Evolutionary conservation across 495 filamentous ascomycete species (phyloP).

Genomic region (Aspergillus egyptiacus): DNA sequence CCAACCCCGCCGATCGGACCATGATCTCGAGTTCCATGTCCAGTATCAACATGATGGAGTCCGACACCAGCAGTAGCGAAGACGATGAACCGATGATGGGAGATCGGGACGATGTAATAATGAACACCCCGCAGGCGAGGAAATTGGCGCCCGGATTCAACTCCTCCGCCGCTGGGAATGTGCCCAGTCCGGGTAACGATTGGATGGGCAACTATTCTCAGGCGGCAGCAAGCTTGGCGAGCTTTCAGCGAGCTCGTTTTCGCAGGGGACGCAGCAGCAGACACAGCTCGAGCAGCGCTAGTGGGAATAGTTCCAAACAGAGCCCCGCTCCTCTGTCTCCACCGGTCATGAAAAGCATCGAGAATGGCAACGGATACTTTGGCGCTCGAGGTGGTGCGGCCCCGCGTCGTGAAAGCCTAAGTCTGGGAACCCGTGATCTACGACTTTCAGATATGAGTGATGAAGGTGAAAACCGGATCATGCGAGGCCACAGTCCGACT

Average conservation of each 20-base stretch:
- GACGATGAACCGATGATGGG: constrained; percentile 74
- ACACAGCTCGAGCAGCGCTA: constrained; percentile 66
- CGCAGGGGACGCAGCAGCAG: constrained; percentile 52
- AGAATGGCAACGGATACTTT: constrained; percentile 46
- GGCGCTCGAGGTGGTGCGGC: constrained; percentile 43
- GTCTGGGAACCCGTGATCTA: constrained; percentile 77
- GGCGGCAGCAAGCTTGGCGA: constrained; percentile 63
- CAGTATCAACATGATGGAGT: constrained; percentile 72
- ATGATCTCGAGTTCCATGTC: constrained; percentile 79
- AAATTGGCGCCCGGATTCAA: constrained; percentile 37
- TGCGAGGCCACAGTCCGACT: constrained; percentile 40
- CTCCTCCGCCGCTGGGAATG: constrained; percentile 39
- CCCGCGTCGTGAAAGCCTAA: constrained; percentile 74
- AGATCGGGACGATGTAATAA: constrained; percentile 75
- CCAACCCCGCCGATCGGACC: constrained; percentile 55
- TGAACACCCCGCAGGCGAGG: constrained; percentile 48
- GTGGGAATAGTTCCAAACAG: constrained; percentile 61
- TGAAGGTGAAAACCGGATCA: constrained; percentile 53
- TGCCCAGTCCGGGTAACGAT: constrained; percentile 47
- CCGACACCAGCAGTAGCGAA: constrained; percentile 68
- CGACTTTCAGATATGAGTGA: constrained; percentile 83
- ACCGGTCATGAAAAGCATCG: constrained; percentile 57
- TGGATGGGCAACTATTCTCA: constrained; percentile 61
- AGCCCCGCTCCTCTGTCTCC: constrained; percentile 60
- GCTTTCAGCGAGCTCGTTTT: constrained; percentile 64